Evolutionary conservation across 2,329 filamentous ascomycete species (phyloP).

Genomic region (Magnaporthiopsis incrustans): DNA sequence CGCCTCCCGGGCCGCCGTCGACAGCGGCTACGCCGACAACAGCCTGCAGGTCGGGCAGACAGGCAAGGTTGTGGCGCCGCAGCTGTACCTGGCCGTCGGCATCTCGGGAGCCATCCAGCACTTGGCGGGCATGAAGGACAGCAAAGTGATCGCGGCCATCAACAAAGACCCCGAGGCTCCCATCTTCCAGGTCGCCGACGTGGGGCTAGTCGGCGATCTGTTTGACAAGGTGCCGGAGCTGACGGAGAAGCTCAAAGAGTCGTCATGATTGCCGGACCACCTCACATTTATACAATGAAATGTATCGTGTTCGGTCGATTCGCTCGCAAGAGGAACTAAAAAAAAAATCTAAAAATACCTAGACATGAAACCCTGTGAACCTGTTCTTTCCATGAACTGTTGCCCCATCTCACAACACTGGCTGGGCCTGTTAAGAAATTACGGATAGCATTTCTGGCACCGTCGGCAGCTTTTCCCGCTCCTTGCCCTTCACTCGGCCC

Average conservation of each 20-base stretch:
- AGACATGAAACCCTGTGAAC: background rate
- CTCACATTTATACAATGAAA: slow-evolving; percentile 14
- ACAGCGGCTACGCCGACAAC: slow-evolving; percentile 97
- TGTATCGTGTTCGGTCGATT: slow-evolving; percentile 3
- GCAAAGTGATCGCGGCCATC: slow-evolving; percentile 97
- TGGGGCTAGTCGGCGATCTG: slow-evolving; percentile 88
- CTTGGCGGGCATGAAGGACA: slow-evolving; percentile 98
- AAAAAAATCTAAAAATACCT: slow-evolving; percentile 11
- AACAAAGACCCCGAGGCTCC: slow-evolving; percentile 97
- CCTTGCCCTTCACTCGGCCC: slow-evolving; percentile 63
- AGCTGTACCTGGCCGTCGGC: slow-evolving; percentile 90
- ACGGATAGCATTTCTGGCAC: slow-evolving; percentile 50
- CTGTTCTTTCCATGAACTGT: background rate
- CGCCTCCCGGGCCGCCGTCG: slow-evolving; percentile 88
- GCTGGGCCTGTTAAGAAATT: slow-evolving; percentile 17
- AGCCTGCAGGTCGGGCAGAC: slow-evolving; percentile 97
- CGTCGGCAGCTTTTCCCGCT: slow-evolving; percentile 62
- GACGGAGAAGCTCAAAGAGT: slow-evolving; percentile 81
- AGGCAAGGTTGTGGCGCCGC: slow-evolving; percentile 94
- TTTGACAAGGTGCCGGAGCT: slow-evolving; percentile 95
- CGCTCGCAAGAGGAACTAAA: background rate
- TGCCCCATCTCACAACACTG: background rate
- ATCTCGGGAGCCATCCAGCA: slow-evolving; percentile 98
- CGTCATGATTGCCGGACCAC: slow-evolving; percentile 11
- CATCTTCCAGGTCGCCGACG: slow-evolving; percentile 97